Conservation (phyloP, 805 yeast genomes). For the Candida qinlingensis region DNA sequence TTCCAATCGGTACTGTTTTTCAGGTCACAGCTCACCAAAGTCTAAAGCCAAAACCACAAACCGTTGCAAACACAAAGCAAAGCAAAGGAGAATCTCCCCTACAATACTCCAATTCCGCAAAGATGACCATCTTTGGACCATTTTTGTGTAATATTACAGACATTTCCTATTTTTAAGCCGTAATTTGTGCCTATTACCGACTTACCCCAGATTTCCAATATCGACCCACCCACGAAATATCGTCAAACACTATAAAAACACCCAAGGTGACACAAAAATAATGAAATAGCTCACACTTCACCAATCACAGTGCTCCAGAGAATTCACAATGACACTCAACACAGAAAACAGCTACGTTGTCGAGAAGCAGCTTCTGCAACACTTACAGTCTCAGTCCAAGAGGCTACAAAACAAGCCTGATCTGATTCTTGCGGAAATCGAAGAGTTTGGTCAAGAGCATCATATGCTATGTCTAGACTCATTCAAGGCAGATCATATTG, state of each 20-base stretch:
- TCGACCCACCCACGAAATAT: background rate
- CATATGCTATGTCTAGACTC: constrained; percentile 5
- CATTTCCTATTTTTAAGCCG: background rate
- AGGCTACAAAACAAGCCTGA: constrained; percentile 15
- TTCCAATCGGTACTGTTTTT: too few species aligned
- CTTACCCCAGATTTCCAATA: constrained; percentile 1
- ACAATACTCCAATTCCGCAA: too few species aligned
- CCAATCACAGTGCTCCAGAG: background rate
- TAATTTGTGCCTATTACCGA: too few species aligned
- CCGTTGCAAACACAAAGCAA: too few species aligned
- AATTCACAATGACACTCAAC: constrained; percentile 1
- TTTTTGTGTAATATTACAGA: too few species aligned
- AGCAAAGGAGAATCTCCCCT: too few species aligned
- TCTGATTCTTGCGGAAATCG: constrained; percentile 12
- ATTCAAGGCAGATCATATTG: constrained; percentile 7
- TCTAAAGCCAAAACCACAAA: too few species aligned
- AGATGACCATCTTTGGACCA: too few species aligned
- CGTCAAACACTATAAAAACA: background rate
- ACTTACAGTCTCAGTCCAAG: constrained; percentile 4
- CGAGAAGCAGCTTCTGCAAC: constrained; percentile 1
- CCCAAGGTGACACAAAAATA: background rate
- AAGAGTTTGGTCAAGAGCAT: constrained; percentile 5
- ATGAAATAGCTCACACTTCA: too few species aligned
- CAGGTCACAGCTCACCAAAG: too few species aligned
- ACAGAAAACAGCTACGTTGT: background rate